These are phyloP conservation scores for Phytophthora rubi DNA, from an alignment of 352 stramenopile species.

Conservation along the genomic window DNA sequence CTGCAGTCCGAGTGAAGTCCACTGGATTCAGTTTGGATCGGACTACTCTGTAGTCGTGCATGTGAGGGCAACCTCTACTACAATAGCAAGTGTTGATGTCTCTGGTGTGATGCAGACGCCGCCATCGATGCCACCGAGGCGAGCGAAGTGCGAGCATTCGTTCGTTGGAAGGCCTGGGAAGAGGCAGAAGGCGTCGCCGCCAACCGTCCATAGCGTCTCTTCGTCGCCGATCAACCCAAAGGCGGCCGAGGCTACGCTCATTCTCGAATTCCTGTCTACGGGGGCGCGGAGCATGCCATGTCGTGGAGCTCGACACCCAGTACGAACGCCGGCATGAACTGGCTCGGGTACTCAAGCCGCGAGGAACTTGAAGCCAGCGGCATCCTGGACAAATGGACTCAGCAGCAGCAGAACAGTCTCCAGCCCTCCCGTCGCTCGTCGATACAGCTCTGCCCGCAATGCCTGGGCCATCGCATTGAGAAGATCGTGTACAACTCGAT, in stretches of 20 bases:
- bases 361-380: conserved; percentile 33
- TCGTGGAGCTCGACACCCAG: conserved; percentile 15
- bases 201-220: conserved; percentile 6
- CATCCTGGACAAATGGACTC: conserved; percentile 29
- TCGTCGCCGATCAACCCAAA: neutral
- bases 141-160: too few relatives aligned
- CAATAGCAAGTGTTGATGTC: neutral
- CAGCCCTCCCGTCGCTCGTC: neutral
- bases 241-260: neutral
- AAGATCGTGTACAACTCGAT: conserved; percentile 62
- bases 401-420: conserved; percentile 24
- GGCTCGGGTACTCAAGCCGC: conserved; percentile 22
- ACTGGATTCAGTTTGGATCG: too few relatives aligned
- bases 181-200: neutral
- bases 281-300: conserved; percentile 16
- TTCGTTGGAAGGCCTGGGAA: neutral
- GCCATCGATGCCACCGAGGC: too few relatives aligned
- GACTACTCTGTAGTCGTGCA: too few relatives aligned
- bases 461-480: conserved; percentile 64
- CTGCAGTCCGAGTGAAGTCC: too few relatives aligned
- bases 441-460: conserved; percentile 58
- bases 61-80: too few relatives aligned
- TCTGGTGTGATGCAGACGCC: neutral
- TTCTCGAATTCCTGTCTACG: conserved; percentile 1
- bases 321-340: conserved; percentile 2